Evolutionary conservation across 2,329 filamentous ascomycete species (phyloP), one percentile per base, ranked within the genome.

Genomic region (Verticillium isaacii): DNA sequence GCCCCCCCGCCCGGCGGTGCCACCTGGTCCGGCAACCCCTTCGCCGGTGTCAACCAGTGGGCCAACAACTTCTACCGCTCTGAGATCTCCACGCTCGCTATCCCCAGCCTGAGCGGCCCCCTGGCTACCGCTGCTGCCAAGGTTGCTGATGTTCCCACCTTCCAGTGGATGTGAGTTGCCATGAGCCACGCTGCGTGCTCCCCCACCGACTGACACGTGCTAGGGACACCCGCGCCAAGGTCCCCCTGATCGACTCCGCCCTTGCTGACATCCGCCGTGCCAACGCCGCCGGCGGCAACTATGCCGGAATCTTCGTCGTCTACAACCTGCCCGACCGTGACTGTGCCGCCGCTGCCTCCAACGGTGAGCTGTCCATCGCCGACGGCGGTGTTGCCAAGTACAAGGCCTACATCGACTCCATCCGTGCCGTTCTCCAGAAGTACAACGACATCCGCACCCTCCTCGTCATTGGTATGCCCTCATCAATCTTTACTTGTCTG

Each of bases 291-390:
- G 73, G 74, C 9, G 70, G 65, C 29, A 74, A 75, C 58, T 80
- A 82, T 62, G 79, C 77, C 12, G 82, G 77, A 5, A 75, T 79
- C 58, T 78, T 85, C 55, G 83, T 85, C 59, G 78, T 86, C 61
- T 86, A 86, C 68, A 79, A 86, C 70, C 78, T 86, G 2, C 84
- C 84, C 14, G 82, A 85, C 68, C 81, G 84, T 70, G 84, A 86
- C 73, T 86, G 84, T 67, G 78, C 82, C 32, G 58, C 83, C 4
- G 77, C 79, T 9, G 83, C 83, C 14, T 84, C 82, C 66, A 85
- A 85, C 68, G 83, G 84, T 70, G 83, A 86, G 70, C 82, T 78
- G 63, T 72, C 77, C 5, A 78, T 85, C 37, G 78, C 78, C 54
- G 72, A 83, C 61, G 77, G 77, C n/a, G 81, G 83, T 60, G 73